Conservation (phyloP, 305 asterid genomes). For the Rubia peregrina region DNA sequence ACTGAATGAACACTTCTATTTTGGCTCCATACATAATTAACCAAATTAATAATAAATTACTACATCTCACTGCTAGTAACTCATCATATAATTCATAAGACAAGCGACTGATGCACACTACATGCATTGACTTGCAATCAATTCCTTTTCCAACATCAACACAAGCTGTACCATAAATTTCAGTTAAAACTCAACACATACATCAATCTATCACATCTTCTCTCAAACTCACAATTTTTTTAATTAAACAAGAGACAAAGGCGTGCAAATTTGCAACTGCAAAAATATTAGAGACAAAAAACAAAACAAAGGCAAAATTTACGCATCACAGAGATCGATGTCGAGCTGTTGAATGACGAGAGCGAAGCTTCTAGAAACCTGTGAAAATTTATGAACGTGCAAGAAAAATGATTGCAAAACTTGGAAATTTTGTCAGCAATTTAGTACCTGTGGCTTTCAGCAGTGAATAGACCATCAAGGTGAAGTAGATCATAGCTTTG, state of each 20-base stretch:
- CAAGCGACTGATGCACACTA: not conserved
- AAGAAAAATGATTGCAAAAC: no score
- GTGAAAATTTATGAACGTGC: no score
- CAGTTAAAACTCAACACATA: not conserved
- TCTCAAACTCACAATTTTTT: not conserved
- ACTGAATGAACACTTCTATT: not conserved
- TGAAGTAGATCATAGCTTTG: no score
- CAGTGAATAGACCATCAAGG: no score
- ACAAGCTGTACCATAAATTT: not conserved
- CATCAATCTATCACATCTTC: not conserved
- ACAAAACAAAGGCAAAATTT: slow-evolving; percentile 22
- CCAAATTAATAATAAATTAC: not conserved
- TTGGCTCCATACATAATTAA: not conserved
- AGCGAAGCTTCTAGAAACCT: slow-evolving; percentile 87
- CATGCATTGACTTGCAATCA: not conserved
- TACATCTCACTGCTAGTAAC: not conserved
- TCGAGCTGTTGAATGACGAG: slow-evolving; percentile 93
- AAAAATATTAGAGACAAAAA: not conserved
- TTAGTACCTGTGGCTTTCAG: no score
- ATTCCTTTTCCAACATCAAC: not conserved
- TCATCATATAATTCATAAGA: not conserved
- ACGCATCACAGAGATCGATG: slow-evolving; percentile 87
- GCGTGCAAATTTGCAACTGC: not conserved
- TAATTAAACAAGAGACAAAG: slow-evolving; percentile 5
- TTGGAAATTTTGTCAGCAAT: no score